Base-by-base conservation (phyloP, 2,329 filamentous ascomycete genomes). In the Trichophyton rubrum region DNA sequence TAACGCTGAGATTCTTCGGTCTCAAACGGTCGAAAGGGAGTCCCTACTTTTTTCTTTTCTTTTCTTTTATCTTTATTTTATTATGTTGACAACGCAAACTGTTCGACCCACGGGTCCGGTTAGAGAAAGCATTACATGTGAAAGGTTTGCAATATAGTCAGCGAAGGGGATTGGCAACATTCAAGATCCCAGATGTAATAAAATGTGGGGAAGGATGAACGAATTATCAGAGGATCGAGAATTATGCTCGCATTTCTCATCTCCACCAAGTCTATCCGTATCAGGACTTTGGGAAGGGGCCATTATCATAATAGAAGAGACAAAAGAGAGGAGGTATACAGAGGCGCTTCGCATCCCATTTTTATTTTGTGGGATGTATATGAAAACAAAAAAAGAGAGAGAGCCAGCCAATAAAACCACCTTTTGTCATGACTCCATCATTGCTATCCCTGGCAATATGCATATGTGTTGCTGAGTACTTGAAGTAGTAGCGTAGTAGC, bases 201-300 rank as follows among this genome's bases (percentile, higher is more conserved):
- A 1, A n/a, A n/a, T 15, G 27, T 33, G 15, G 24, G 27, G 4
- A 30, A 24, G 51, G 20, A 24, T 13, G 13, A 8, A 30, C 27
- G 2, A 30, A 30, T 9, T 55, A 33, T 55, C 51, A 30, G 27
- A 35, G 27, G 51, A 9, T 38, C 5, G 13, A 15, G 51, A 35
- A 55, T 55, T 30, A 15, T 55, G 35, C 51, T 55, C 51, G 15
- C 51, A 55, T 55, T 55, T 55, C 51, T 55, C 51, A 55, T 55
- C 24, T 55, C 51, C 51, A 55, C 51, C 30, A 55, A 33, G 15
- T 35, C 51, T 35, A 35, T 38, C 11, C 33, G 33, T 38, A 30
- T 27, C 15, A 55, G 51, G 51, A 20, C n/a, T 38, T 27, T 35
- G 51, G 24, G 51, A 35, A 8, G 51, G 22, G 51, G 27, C 24